Evolutionary conservation across 495 filamentous ascomycete genomes (phyloP).

Genomic region (Hyaloscypha bicolor): DNA sequence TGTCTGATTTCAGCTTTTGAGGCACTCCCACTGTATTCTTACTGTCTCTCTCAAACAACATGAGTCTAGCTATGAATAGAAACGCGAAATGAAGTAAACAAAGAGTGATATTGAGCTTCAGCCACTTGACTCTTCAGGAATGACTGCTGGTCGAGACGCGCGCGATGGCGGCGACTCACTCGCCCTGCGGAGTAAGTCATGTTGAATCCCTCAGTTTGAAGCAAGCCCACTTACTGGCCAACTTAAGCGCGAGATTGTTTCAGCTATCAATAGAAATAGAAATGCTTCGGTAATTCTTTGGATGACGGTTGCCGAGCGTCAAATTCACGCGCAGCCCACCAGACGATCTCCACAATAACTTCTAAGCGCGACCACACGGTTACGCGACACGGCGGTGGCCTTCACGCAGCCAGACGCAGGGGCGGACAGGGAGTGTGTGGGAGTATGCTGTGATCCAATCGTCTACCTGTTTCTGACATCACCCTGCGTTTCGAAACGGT

Average conservation of each 20-base stretch:
- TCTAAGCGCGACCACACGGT: neutral
- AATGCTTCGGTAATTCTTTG: neutral
- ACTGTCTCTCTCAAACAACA: neutral
- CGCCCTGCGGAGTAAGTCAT: neutral
- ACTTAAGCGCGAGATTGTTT: constrained; percentile 7
- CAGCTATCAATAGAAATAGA: constrained; percentile 7
- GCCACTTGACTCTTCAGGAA: neutral
- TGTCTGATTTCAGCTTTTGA: neutral
- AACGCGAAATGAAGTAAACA: constrained; percentile 4
- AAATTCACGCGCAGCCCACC: neutral
- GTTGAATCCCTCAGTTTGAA: neutral
- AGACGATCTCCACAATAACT: neutral
- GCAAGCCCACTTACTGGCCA: neutral
- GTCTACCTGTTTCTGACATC: neutral
- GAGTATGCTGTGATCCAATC: neutral
- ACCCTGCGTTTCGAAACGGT: neutral
- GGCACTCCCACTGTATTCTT: neutral
- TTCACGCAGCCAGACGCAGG: neutral
- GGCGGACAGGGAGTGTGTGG: neutral
- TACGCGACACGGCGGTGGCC: no score
- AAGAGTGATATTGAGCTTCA: neutral
- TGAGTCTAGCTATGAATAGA: neutral
- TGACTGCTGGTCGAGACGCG: neutral
- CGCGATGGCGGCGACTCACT: neutral
- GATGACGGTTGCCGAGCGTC: neutral